phyloP scores from a whole-genome alignment of 225 moss, liverwort and hornwort species.

The Pseudoscleropodium purum region DNA sequence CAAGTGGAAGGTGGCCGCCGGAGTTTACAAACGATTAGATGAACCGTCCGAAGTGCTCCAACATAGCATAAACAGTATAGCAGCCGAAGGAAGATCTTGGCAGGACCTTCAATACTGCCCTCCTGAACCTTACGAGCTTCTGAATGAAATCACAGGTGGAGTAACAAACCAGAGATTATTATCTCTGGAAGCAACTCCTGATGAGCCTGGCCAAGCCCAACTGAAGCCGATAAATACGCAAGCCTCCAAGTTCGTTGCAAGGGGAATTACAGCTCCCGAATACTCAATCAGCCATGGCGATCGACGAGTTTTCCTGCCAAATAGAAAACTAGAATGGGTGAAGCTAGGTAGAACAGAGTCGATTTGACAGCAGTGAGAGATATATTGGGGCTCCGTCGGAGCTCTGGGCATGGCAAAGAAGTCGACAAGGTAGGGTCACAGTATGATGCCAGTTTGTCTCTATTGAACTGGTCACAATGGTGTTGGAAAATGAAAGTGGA shows the following conservation, averaged over 20 bases:
- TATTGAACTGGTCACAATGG: too few relatives aligned
- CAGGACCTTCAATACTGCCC: neutral
- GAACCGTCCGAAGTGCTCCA: neutral
- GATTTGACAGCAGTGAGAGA: neutral
- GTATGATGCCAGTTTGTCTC: too few relatives aligned
- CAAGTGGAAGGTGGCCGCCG: neutral
- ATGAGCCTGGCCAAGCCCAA: neutral
- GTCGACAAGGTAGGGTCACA: neutral
- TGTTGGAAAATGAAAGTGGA: too few relatives aligned
- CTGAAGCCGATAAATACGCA: neutral
- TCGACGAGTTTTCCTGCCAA: neutral
- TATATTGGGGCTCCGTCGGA: neutral
- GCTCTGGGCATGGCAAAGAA: too few relatives aligned
- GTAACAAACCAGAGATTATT: neutral
- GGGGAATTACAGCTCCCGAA: neutral
- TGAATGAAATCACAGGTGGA: neutral
- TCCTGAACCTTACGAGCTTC: neutral
- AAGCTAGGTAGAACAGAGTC: neutral
- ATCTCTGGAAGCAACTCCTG: neutral
- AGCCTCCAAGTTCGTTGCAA: neutral
- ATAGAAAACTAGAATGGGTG: neutral
- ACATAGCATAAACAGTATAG: neutral
- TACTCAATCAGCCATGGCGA: neutral
- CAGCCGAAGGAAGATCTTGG: neutral
- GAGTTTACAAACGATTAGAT: too few relatives aligned